These are phyloP conservation scores for Alternaria viburni DNA, from an alignment of 2,329 filamentous ascomycete genomes.

Conservation along the genomic window DNA sequence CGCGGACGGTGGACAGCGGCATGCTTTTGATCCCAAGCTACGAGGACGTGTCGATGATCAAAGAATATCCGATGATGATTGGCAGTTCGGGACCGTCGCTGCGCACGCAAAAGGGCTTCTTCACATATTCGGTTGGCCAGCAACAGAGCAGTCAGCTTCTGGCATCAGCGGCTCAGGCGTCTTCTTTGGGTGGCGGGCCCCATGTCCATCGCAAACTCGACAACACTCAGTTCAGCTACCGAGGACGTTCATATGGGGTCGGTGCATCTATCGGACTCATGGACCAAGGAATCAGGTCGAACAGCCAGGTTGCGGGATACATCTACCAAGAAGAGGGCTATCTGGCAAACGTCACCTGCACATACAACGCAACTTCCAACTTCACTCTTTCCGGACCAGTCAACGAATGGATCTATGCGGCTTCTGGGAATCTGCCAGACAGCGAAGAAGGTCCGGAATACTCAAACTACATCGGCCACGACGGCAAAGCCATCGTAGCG, in stretches of 20 bases:
- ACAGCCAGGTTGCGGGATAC: conserved; percentile 33
- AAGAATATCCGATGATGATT: conserved; percentile 36
- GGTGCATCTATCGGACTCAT: conserved; percentile 48
- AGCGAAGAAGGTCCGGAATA: conserved; percentile 31
- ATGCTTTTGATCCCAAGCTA: conserved; percentile 31
- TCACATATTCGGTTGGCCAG: conserved; percentile 35
- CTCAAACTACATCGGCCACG: conserved; percentile 41
- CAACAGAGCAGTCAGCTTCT: conserved; percentile 32
- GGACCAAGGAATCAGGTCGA: conserved; percentile 23
- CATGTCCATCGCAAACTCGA: conserved; percentile 34
- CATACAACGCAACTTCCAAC: conserved; percentile 45
- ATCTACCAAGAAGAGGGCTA: conserved; percentile 47
- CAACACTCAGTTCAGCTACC: conserved; percentile 37
- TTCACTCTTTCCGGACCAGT: conserved; percentile 33
- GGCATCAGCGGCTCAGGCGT: conserved; percentile 31
- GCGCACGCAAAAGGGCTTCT: conserved; percentile 32
- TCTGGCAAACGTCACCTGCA: conserved; percentile 40
- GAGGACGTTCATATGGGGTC: conserved; percentile 52
- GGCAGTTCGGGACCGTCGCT: conserved; percentile 30
- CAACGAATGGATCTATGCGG: conserved; percentile 34
- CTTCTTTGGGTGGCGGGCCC: conserved; percentile 18
- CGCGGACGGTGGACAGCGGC: conserved; percentile 19
- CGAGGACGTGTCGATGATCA: conserved; percentile 32
- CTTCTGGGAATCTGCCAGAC: conserved; percentile 31
- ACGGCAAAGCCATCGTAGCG: conserved; percentile 38